These are phyloP conservation scores for Boletus pseudo-olivaceus DNA, from an alignment of 768 basidiomycete species.

Conservation along the genomic window DNA sequence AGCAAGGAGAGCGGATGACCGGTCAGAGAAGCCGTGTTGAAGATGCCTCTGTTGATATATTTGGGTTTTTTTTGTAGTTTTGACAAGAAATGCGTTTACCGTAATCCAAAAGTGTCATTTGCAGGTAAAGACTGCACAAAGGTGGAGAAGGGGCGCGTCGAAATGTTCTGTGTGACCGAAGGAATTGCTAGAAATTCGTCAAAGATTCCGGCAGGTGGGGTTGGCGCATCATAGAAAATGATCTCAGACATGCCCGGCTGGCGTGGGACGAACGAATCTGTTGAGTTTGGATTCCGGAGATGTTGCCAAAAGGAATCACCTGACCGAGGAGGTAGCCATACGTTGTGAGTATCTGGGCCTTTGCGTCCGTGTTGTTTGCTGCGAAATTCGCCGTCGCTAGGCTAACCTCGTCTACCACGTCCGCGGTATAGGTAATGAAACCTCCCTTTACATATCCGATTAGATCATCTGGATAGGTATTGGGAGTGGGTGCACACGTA, in stretches of 20 bases:
- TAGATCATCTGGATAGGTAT: background rate
- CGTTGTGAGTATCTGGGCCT: conserved; percentile 39
- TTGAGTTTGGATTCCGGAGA: background rate
- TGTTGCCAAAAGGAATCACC: background rate
- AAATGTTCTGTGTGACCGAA: background rate
- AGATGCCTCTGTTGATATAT: background rate
- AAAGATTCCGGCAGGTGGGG: conserved; percentile 16
- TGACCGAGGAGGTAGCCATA: conserved; percentile 30
- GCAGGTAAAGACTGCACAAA: conserved; percentile 7
- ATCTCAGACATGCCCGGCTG: conserved; percentile 25
- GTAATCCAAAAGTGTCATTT: background rate
- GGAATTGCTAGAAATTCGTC: conserved; percentile 26
- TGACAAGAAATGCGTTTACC: background rate
- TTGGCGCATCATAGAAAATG: conserved; percentile 54
- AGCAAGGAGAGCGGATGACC: conserved; percentile 13
- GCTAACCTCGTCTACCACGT: conserved; percentile 10
- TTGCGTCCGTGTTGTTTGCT: conserved; percentile 15
- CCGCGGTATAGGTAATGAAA: conserved; percentile 30
- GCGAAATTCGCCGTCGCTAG: conserved; percentile 21
- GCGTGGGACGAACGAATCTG: background rate
- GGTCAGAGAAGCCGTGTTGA: conserved; percentile 7
- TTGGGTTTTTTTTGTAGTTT: background rate
- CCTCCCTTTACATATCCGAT: conserved; percentile 42
- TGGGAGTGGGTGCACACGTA: conserved; percentile 25
- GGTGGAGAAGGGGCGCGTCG: conserved; percentile 13